Percentiles rank a stretch among this genome's conserved stretches.
Evolutionary conservation across 2,329 filamentous ascomycete species (phyloP).

Genomic region (Claviceps maximensis): DNA sequence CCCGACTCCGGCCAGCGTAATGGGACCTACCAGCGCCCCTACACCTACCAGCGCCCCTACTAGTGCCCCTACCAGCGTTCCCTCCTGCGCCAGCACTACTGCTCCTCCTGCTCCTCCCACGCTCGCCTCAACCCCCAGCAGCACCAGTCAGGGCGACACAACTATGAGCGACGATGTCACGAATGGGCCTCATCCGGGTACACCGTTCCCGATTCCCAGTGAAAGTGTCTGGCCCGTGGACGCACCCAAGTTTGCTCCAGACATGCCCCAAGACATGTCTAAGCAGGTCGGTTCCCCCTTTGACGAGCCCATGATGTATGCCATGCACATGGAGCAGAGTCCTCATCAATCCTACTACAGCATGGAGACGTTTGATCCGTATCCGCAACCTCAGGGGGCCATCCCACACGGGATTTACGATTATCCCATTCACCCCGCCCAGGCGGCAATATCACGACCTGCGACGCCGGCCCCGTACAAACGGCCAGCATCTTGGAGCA

Average conservation of each 20-base stretch:
- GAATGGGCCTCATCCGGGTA: slow-evolving; percentile 26
- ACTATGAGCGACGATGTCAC: slow-evolving; percentile 22
- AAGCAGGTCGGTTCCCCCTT: slow-evolving; percentile 21
- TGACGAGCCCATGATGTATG: slow-evolving; percentile 18
- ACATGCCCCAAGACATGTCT: slow-evolving; percentile 14
- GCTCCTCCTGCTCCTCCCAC: background rate
- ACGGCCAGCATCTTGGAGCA: slow-evolving; percentile 26
- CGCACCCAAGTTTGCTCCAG: slow-evolving; percentile 26
- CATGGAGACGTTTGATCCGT: slow-evolving; percentile 9
- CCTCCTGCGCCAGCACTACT: background rate
- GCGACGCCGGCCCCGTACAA: slow-evolving; percentile 26
- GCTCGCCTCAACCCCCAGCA: background rate
- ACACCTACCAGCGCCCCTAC: background rate
- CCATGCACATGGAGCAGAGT: slow-evolving; percentile 18
- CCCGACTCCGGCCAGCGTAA: slow-evolving; percentile 18
- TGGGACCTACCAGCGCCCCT: slow-evolving; percentile 6
- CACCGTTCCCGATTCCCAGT: slow-evolving; percentile 26
- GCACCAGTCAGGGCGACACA: slow-evolving; percentile 10
- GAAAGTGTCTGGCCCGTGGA: slow-evolving; percentile 25
- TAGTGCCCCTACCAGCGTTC: background rate
- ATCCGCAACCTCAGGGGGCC: slow-evolving; percentile 8
- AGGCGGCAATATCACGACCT: slow-evolving; percentile 17
- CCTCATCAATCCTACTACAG: slow-evolving; percentile 15
- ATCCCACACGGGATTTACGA: slow-evolving; percentile 11
- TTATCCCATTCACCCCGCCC: slow-evolving; percentile 14